Conservation (phyloP, 352 stramenopile species). For the Elongisporangium prolatum region DNA sequence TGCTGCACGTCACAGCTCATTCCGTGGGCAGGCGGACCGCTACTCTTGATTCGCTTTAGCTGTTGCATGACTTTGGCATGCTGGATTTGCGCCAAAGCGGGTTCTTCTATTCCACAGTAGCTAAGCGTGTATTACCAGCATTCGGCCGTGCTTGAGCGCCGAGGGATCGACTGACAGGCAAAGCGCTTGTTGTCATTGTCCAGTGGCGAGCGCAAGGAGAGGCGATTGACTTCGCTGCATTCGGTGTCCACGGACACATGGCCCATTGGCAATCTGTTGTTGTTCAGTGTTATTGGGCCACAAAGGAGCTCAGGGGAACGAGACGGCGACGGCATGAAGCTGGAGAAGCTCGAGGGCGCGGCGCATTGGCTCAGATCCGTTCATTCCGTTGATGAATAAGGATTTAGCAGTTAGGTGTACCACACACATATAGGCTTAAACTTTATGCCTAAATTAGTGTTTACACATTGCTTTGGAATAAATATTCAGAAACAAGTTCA, state of each 20-base stretch:
- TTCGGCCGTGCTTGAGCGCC: conserved; percentile 25
- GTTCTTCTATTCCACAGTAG: too few species aligned
- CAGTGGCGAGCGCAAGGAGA: not conserved
- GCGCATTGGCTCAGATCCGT: not conserved
- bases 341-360: not conserved
- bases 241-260: not conserved
- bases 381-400: too few species aligned
- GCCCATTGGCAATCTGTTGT: not conserved
- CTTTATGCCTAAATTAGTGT: not conserved
- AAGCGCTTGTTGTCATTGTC: conserved; percentile 12
- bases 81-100: not conserved
- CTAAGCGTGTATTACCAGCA: conserved; percentile 17
- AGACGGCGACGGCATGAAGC: not conserved
- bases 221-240: not conserved
- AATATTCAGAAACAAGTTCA: too few species aligned
- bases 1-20: conserved; percentile 16
- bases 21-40: not conserved
- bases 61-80: not conserved
- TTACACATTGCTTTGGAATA: not conserved
- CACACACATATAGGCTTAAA: not conserved
- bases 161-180: conserved; percentile 31
- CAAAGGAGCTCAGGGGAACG: not conserved
- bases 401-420: not conserved
- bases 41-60: not conserved
- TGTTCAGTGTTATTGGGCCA: not conserved